Conservation (phyloP, 2,329 filamentous ascomycete species). For the Scorias spongiosa region DNA sequence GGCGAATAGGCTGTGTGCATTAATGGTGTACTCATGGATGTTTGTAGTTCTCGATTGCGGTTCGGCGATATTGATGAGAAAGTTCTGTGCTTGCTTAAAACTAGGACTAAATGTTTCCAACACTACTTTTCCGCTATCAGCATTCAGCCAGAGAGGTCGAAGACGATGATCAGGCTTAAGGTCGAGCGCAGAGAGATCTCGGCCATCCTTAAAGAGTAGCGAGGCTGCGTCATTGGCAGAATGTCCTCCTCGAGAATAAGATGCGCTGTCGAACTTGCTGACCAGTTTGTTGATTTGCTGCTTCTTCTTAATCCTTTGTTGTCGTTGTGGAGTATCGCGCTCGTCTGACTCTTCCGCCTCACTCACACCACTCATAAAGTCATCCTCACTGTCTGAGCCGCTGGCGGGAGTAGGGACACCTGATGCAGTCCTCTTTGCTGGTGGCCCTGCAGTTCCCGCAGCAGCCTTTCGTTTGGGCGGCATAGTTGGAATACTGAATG, state of each 20-base stretch:
- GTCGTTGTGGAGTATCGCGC: conserved; percentile 17
- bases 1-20: conserved; percentile 83
- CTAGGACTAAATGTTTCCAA: conserved; percentile 87
- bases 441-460: conserved; percentile 20
- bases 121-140: conserved; percentile 70
- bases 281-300: conserved; percentile 29
- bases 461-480: conserved; percentile 24
- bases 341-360: conserved; percentile 12
- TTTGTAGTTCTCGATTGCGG: conserved; percentile 78
- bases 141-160: conserved; percentile 87
- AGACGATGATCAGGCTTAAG: conserved; percentile 82
- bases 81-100: conserved; percentile 77
- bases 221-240: conserved; percentile 38
- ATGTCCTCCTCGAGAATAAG: conserved; percentile 25
- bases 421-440: conserved; percentile 24
- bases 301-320: conserved; percentile 6
- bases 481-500: conserved; percentile 10
- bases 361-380: conserved; percentile 33
- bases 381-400: conserved; percentile 39
- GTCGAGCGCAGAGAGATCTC: conserved; percentile 68
- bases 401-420: conserved; percentile 27
- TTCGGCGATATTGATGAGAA: conserved; percentile 90
- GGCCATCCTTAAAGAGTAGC: conserved; percentile 38
- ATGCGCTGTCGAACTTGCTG: conserved; percentile 38
- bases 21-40: conserved; percentile 86